These are phyloP conservation scores for Modicella reniformis DNA, from an alignment of 371 early-diverging fungal species.

Conservation along the genomic window DNA sequence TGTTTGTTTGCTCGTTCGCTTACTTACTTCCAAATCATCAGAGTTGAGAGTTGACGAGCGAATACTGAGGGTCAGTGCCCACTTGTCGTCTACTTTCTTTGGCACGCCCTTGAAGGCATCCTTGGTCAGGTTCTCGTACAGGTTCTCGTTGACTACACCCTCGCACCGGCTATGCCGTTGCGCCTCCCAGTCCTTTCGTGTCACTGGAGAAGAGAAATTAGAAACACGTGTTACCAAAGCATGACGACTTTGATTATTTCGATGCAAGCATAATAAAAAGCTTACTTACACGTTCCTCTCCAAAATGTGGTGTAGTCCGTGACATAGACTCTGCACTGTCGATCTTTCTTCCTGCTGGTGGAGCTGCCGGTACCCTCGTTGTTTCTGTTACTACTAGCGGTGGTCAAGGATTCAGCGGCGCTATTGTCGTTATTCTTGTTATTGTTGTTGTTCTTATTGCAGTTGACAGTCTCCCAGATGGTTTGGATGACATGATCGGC, in stretches of 20 bases:
- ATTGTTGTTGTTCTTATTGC: neutral
- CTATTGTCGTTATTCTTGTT: neutral
- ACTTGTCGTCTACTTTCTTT: constrained; percentile 20
- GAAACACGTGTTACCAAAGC: too few relatives aligned
- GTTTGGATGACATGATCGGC: constrained; percentile 45
- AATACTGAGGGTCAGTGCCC: constrained; percentile 26
- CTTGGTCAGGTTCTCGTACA: constrained; percentile 31
- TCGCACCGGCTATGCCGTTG: constrained; percentile 29
- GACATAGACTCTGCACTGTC: constrained; percentile 29
- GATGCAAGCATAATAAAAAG: too few relatives aligned
- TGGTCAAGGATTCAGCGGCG: too few relatives aligned
- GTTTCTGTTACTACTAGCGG: too few relatives aligned
- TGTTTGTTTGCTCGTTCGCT: too few relatives aligned
- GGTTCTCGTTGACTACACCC: constrained; percentile 19
- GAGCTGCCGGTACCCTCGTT: too few relatives aligned
- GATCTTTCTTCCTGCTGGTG: constrained; percentile 3
- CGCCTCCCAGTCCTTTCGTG: constrained; percentile 33
- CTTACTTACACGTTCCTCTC: constrained; percentile 41
- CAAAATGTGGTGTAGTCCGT: constrained; percentile 47
- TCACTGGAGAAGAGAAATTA: constrained; percentile 24
- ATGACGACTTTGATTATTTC: too few relatives aligned
- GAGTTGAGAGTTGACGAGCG: constrained; percentile 2
- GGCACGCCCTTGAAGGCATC: constrained; percentile 33
- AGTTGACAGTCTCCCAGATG: constrained; percentile 27
- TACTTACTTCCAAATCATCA: constrained; percentile 30